Conservation (phyloP, 2,329 filamentous ascomycete species). For the Neofusicoccum laricinum region DNA sequence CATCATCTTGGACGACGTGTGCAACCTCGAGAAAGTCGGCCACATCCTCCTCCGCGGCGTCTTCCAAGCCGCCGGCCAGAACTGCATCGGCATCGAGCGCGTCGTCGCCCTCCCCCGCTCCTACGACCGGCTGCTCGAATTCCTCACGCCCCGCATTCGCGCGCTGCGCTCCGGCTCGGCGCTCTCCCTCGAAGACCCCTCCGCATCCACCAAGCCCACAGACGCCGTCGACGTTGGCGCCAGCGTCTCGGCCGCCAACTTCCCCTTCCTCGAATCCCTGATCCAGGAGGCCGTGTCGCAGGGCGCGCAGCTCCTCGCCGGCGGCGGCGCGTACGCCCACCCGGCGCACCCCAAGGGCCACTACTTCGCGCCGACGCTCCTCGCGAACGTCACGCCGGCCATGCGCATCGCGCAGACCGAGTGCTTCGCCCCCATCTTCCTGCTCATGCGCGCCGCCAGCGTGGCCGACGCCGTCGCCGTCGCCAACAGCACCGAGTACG, state of each 20-base stretch:
- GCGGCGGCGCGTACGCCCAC: slow-evolving; percentile 70
- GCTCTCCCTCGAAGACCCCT: slow-evolving; percentile 35
- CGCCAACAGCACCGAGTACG: slow-evolving; percentile 81
- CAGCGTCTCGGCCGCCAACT: slow-evolving; percentile 77
- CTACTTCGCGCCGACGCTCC: slow-evolving; percentile 88
- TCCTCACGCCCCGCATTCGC: slow-evolving; percentile 71
- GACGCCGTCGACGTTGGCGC: slow-evolving; percentile 74
- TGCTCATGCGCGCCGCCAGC: slow-evolving; percentile 72
- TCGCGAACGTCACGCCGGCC: slow-evolving; percentile 79
- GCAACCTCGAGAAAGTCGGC: slow-evolving; percentile 65
- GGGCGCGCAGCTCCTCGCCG: slow-evolving; percentile 78
- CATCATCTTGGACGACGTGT: slow-evolving; percentile 78
- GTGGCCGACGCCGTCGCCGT: slow-evolving; percentile 67
- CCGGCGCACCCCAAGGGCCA: slow-evolving; percentile 73
- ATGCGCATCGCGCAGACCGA: slow-evolving; percentile 91
- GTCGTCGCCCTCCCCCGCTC: slow-evolving; percentile 76
- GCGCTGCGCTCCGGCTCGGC: slow-evolving; percentile 72
- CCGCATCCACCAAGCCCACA: slow-evolving; percentile 32
- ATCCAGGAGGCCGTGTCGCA: slow-evolving; percentile 72
- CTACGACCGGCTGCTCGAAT: slow-evolving; percentile 69
- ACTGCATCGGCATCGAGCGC: slow-evolving; percentile 96
- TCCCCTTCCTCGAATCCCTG: slow-evolving; percentile 71
- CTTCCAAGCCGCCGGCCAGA: slow-evolving; percentile 94
- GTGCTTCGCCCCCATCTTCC: slow-evolving; percentile 88
- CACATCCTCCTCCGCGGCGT: slow-evolving; percentile 87